Percentiles rank a stretch among this genome's conserved stretches.
These are phyloP conservation scores for Bonia amplexicaulis DNA, from an alignment of 176 grass and related monocot species.

Conservation along the genomic window DNA sequence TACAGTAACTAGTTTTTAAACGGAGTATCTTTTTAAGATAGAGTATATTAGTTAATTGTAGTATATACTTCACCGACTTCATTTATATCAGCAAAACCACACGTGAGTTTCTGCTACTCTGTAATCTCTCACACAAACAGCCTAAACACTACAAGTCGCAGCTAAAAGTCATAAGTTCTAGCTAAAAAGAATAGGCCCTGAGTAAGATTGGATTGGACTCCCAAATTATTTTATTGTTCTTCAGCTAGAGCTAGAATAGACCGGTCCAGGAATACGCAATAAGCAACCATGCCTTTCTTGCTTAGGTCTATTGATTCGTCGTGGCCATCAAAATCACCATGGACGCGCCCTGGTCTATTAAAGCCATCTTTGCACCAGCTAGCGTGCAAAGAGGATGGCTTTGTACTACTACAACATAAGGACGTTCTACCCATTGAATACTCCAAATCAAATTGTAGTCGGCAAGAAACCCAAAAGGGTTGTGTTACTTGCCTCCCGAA, in stretches of 20 bases:
- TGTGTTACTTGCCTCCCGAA: conserved; percentile 24
- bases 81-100: too few relatives aligned
- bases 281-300: neutral
- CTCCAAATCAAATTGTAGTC: neutral
- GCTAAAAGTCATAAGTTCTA: too few relatives aligned
- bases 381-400: neutral
- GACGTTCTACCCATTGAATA: conserved; percentile 22
- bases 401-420: neutral
- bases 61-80: too few relatives aligned
- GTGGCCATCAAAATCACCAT: conserved; percentile 8
- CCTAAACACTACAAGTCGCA: too few relatives aligned
- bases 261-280: neutral
- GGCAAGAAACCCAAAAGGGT: neutral
- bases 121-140: too few relatives aligned
- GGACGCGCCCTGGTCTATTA: neutral
- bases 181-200: too few relatives aligned
- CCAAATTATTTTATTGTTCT: neutral
- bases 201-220: neutral
- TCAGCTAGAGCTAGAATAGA: neutral
- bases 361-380: neutral
- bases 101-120: too few relatives aligned
- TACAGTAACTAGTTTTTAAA: too few relatives aligned
- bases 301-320: neutral
- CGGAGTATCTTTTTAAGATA: too few relatives aligned
- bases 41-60: too few relatives aligned